phyloP scores from a whole-genome alignment of 179 eudicot genomes.

The Drosera spatulata region DNA sequence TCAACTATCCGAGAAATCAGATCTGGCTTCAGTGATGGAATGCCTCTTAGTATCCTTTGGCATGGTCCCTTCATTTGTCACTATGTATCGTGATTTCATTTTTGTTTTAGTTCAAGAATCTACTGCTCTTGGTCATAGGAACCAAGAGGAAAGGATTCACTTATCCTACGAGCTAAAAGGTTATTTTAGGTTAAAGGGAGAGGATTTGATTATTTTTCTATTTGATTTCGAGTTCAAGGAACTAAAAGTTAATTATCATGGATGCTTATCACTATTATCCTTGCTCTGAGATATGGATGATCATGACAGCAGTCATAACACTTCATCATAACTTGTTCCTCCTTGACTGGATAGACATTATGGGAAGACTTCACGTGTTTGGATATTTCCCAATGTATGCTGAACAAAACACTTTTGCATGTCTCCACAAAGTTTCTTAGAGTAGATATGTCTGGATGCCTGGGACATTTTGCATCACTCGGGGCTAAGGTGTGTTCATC shows the following conservation, averaged over 20 bases:
- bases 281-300: no score
- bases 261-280: no score
- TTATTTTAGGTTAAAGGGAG: background rate
- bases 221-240: no score
- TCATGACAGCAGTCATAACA: no score
- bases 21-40: constrained; percentile 40
- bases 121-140: background rate
- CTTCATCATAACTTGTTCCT: constrained; percentile 1
- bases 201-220: background rate
- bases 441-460: constrained; percentile 40
- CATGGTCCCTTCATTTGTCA: background rate
- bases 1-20: constrained; percentile 28
- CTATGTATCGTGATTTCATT: background rate
- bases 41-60: constrained; percentile 61
- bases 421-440: constrained; percentile 52
- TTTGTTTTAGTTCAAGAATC: background rate
- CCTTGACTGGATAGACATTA: constrained; percentile 67
- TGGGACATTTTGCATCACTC: constrained; percentile 40
- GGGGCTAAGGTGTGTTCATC: constrained; percentile 55
- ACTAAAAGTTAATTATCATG: no score
- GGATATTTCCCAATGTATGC: constrained; percentile 79
- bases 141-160: background rate
- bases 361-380: constrained; percentile 97
- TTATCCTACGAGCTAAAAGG: background rate
- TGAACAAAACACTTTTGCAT: constrained; percentile 81